Evolutionary conservation across 345 rosid genomes (phyloP).

Genomic region (Brassica nigra): DNA sequence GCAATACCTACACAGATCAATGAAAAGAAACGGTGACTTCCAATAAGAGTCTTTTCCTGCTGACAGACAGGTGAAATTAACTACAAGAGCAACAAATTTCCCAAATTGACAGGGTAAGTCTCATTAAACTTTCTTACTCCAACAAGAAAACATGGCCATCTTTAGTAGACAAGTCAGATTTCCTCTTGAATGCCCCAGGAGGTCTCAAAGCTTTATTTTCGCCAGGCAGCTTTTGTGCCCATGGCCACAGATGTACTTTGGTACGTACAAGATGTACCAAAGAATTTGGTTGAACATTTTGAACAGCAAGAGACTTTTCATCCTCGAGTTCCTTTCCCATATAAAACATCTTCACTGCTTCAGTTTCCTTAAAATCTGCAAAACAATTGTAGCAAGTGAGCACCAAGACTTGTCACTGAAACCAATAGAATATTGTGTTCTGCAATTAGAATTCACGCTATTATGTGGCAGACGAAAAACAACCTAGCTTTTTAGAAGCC

Average conservation of each 20-base stretch:
- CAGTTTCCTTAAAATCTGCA: conserved; percentile 91
- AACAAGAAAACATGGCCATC: conserved; percentile 93
- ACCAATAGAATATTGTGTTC: not conserved
- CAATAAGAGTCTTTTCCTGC: not conserved
- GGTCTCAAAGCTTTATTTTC: conserved; percentile 91
- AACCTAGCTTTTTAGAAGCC: conserved; percentile 96
- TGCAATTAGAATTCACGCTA: conserved; percentile 17
- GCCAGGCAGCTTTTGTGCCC: conserved; percentile 87
- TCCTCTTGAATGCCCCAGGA: conserved; percentile 99
- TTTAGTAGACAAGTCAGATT: conserved; percentile 92
- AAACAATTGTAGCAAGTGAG: conserved; percentile 29
- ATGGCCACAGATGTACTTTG: conserved; percentile 74
- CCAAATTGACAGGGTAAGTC: conserved; percentile 3
- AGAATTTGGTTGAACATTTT: conserved; percentile 89
- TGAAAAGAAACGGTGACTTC: conserved; percentile 16
- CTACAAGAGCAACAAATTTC: conserved; percentile 9
- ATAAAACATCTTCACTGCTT: conserved; percentile 75
- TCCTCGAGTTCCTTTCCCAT: conserved; percentile 93
- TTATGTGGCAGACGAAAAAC: conserved; percentile 24
- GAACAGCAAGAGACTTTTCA: conserved; percentile 66
- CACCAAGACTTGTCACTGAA: conserved; percentile 20
- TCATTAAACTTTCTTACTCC: conserved; percentile 71
- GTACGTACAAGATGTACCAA: conserved; percentile 92
- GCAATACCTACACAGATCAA: conserved; percentile 63
- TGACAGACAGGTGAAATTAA: conserved; percentile 12